Evolutionary conservation across 139 green algal genomes (phyloP), one percentile per base, ranked within the genome.

Genomic region (Penium margaritaceum): DNA sequence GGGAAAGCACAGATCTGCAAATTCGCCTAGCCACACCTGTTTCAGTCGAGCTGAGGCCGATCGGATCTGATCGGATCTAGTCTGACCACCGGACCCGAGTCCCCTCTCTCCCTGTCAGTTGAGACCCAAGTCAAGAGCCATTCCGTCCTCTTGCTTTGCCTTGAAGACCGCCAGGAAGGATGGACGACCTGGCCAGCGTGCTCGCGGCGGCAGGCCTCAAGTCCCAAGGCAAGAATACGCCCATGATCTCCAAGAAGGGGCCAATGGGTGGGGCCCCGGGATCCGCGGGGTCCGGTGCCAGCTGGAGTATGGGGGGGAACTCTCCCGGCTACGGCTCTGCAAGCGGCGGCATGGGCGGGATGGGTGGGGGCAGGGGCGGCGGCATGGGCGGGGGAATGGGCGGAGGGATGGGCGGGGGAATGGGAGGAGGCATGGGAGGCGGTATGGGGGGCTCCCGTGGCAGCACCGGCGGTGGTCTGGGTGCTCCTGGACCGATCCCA

Each of bases 221-320:
- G 51, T 60, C 51, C 5, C 51, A 60, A 60, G 51, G 51, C 51
- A 60, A 60, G 51, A n/a, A 60, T 24, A 60, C 51, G 21, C 51
- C 51, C 5, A 60, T 60, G 51, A 24, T 60, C 24, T 24, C 51
- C 24, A 60, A 60, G 51, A n/a, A 24, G 30, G 24, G 24, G 5
- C 15, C 21, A 24, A 24, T n/a, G 51, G 51, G 51, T 33, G 51
- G 51, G 24, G 30, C 30, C 24, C 24, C 24, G 14, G 51, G 51
- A 60, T n/a, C 24, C 51, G 24, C 24, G 46, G 46, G 46, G 4
- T 19, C 19, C 21, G 47, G 47, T 0, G 30, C 30, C n/a, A 24
- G 47, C 3, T n/a, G 51, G 30, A 6, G 51, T 0, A 60, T 60
- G 51, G 51, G 51, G n/a, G n/a, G n/a, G n/a, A n/a, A n/a, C n/a